Evolutionary conservation across 164 flowering plant species (phyloP), one percentile per base, ranked within the genome.

Genomic region (Saururus chinensis): DNA sequence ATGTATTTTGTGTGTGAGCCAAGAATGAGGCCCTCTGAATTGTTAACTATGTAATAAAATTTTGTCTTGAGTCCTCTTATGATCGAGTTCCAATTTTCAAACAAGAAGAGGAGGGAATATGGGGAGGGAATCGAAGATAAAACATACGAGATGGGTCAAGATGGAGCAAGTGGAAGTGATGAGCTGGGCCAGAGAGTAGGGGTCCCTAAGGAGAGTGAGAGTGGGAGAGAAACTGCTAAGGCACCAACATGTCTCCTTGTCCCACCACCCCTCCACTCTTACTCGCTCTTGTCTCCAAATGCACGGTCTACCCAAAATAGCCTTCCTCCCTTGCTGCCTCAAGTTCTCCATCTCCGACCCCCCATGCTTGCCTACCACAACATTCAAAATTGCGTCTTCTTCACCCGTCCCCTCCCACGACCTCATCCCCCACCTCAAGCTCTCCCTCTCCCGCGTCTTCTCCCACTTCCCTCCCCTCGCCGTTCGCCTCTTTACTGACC

Each of bases 361-460:
- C 89, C 92, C 17, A 89, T 89, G 98, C 91, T 92, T 59, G 85
- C 98, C 0, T 84, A 92, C 62, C 92, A 89, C 7, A 87, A 92
- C 81, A 92, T 89, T 23, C 96, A 92, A 66, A 87, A 89, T 65
- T 96, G 98, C 0, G 76, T 82, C 11, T 68, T 92, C 0, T 74
- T 84, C 63, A 40, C 86, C 2, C 40, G 42, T 63, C 62, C 51
- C 75, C 55, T 24, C 76, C 40, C 63, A 68, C 60, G 51, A 69
- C 16, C 76, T 87, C 51, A 4, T 81, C 57, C 0, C 75, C 11
- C 77, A 68, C 56, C 86, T 91, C 69, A 75, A 75, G 42, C 69
- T 7, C 8, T 67, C 80, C 2, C 87, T 91, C 53, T 76, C 93
- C 53, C 20, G 41, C 45, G 64, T 96, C n/a, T 86, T 91, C 52